These are phyloP conservation scores for Eucalyptus cloeziana DNA, from an alignment of 345 rosid genomes.

Conservation along the genomic window DNA sequence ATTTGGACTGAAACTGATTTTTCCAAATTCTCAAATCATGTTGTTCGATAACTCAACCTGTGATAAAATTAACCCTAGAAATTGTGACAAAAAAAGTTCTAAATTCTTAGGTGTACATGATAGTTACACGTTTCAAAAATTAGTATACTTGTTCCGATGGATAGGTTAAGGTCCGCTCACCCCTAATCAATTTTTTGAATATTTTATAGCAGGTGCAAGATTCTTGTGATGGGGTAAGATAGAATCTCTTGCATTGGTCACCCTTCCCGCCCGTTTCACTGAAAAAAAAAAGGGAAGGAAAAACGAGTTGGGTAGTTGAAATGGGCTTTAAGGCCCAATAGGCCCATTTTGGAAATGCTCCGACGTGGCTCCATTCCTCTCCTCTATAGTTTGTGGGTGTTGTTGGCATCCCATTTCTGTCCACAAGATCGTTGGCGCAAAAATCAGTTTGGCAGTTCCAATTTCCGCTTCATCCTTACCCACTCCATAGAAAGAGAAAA, in stretches of 20 bases:
- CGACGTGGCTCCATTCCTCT: not conserved
- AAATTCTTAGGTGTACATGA: not conserved
- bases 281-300: not conserved
- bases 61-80: accelerated
- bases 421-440: not conserved
- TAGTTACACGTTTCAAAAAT: not conserved
- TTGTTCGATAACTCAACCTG: no score
- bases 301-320: not conserved
- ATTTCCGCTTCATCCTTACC: not conserved
- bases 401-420: not conserved
- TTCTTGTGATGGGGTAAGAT: not conserved
- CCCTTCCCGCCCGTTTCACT: not conserved
- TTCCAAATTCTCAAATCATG: not conserved
- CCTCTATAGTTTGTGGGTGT: not conserved
- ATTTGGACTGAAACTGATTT: no score
- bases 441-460: not conserved
- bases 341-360: not conserved
- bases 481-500: not conserved
- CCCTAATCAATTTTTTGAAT: not conserved
- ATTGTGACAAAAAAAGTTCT: accelerated
- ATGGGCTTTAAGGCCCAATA: not conserved
- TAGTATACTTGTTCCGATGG: accelerated
- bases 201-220: not conserved
- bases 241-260: not conserved
- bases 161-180: not conserved